Evolutionary conservation across 2,329 filamentous ascomycete species (phyloP).

Genomic region (Fusarium sarcochroum): DNA sequence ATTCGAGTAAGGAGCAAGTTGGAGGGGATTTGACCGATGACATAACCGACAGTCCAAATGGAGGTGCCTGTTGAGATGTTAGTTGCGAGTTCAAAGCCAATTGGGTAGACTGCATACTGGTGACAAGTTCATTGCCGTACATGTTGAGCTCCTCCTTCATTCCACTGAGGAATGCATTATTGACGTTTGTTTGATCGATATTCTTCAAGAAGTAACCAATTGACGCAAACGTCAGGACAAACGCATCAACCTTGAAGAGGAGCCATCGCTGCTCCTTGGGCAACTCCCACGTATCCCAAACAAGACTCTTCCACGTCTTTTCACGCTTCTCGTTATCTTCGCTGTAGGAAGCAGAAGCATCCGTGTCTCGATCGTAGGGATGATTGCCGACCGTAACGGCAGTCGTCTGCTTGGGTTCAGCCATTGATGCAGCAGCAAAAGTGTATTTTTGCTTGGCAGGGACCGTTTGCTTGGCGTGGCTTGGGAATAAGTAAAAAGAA

Average conservation of each 20-base stretch:
- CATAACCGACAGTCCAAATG: constrained; percentile 44
- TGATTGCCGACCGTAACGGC: background rate
- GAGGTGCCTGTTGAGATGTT: constrained; percentile 16
- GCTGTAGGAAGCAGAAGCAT: background rate
- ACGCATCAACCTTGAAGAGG: constrained; percentile 54
- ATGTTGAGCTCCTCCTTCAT: constrained; percentile 44
- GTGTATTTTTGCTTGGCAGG: background rate
- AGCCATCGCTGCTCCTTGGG: constrained; percentile 52
- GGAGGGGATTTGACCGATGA: constrained; percentile 45
- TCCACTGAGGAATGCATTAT: constrained; percentile 52
- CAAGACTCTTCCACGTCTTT: constrained; percentile 53
- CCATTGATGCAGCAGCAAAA: constrained; percentile 1
- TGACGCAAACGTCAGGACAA: constrained; percentile 53
- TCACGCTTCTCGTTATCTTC: background rate
- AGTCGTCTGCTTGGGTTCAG: constrained; percentile 7
- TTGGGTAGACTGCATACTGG: constrained; percentile 15
- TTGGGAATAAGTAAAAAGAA: background rate
- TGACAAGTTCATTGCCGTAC: constrained; percentile 43
- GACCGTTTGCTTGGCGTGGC: constrained; percentile 2
- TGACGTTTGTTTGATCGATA: constrained; percentile 58
- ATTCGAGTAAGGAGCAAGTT: constrained; percentile 43
- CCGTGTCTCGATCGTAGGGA: constrained; percentile 3
- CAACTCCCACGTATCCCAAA: constrained; percentile 56
- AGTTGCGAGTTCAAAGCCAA: background rate
- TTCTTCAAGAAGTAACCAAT: constrained; percentile 54